Evolutionary conservation across 768 basidiomycete species (phyloP).

Genomic region (Calocera cornea): DNA sequence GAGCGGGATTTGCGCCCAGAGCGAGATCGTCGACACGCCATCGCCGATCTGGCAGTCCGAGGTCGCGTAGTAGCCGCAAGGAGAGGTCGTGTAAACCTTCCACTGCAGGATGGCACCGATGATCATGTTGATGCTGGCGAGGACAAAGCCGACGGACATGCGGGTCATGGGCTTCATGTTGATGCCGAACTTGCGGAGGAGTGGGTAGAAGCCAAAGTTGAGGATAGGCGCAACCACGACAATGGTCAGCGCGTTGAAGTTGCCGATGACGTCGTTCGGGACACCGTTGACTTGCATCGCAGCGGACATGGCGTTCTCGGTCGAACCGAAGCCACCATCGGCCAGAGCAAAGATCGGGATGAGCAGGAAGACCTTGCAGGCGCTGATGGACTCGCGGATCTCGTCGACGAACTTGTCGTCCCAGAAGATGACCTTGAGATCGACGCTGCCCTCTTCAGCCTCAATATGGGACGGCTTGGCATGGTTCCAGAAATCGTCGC

Average conservation of each 20-base stretch:
- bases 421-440: conserved; percentile 18
- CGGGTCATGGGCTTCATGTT: conserved; percentile 19
- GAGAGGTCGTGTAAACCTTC: conserved; percentile 21
- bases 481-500: conserved; percentile 21
- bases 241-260: conserved; percentile 23
- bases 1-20: conserved; percentile 23
- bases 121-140: conserved; percentile 16
- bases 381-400: conserved; percentile 19
- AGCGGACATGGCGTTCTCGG: conserved; percentile 20
- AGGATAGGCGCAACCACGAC: conserved; percentile 20
- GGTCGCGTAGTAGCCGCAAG: conserved; percentile 22
- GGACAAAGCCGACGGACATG: conserved; percentile 15
- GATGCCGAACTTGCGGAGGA: conserved; percentile 16
- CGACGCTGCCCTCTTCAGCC: conserved; percentile 12
- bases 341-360: conserved; percentile 23
- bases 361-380: conserved; percentile 21
- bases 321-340: conserved; percentile 22
- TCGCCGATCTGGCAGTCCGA: conserved; percentile 12
- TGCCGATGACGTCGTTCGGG: conserved; percentile 22
- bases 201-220: conserved; percentile 22
- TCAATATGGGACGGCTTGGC: conserved; percentile 22
- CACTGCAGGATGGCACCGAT: conserved; percentile 24
- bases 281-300: conserved; percentile 21
- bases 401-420: conserved; percentile 26
- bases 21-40: conserved; percentile 15